Conservation (phyloP, 2,329 filamentous ascomycete genomes). For the Hysterium pulicare region DNA sequence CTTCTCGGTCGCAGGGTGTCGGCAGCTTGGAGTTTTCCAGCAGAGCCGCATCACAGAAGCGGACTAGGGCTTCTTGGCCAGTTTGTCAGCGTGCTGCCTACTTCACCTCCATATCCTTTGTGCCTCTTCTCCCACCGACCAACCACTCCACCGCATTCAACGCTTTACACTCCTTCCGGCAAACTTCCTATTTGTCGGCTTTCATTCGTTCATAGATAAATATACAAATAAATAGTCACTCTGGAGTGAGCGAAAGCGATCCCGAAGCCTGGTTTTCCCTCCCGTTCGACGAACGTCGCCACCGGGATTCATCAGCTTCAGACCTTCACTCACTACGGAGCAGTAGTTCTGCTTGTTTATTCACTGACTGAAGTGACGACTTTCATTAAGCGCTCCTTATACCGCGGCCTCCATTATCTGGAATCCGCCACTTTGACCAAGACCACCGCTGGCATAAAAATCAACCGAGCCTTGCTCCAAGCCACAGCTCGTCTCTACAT, state of each 20-base stretch:
- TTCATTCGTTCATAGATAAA: no score
- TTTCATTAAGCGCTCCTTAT: background rate
- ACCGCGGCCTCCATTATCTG: background rate
- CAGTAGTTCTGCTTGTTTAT: background rate
- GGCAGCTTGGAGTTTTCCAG: conserved; percentile 3
- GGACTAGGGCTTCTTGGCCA: conserved; percentile 12
- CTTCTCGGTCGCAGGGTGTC: conserved; percentile 17
- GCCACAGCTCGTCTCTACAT: background rate
- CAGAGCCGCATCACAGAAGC: conserved; percentile 16
- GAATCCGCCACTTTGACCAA: background rate
- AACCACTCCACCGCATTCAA: no score
- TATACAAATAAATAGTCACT: no score
- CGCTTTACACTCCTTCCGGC: no score
- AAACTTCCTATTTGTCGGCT: no score
- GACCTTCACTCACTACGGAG: background rate
- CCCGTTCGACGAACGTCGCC: background rate
- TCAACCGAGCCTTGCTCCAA: background rate
- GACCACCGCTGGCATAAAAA: background rate
- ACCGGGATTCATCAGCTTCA: background rate
- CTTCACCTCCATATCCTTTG: no score
- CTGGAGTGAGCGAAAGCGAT: background rate
- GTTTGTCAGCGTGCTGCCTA: no score
- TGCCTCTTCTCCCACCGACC: no score
- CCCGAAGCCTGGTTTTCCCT: background rate
- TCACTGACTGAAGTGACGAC: background rate